Conservation (phyloP, 305 asterid genomes). For the Lippia alba region DNA sequence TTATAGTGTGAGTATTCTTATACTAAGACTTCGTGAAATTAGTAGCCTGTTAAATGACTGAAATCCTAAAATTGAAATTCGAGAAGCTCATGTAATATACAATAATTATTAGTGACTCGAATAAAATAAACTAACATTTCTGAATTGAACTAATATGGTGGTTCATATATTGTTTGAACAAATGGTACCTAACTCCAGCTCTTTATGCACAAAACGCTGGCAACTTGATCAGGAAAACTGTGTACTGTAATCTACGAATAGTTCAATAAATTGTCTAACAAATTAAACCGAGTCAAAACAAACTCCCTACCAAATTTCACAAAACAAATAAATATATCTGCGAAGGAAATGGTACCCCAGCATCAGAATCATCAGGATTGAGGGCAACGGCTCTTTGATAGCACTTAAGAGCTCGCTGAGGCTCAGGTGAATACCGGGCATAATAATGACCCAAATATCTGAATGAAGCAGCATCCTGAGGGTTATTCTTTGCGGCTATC, state of each 20-base stretch:
- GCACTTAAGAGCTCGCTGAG: constrained; percentile 91
- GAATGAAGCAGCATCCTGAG: constrained; percentile 78
- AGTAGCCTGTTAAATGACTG: constrained; percentile 18
- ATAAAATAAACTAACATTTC: constrained; percentile 8
- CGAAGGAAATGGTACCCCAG: constrained; percentile 63
- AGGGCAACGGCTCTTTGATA: constrained; percentile 87
- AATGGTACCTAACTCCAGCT: constrained; percentile 13
- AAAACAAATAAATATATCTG: neutral
- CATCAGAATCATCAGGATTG: constrained; percentile 80
- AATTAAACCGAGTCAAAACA: constrained; percentile 24
- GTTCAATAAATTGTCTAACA: neutral
- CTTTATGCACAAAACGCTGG: neutral
- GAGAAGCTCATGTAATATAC: constrained; percentile 13
- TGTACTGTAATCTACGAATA: constrained; percentile 8
- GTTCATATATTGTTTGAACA: constrained; percentile 1
- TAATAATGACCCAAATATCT: constrained; percentile 89
- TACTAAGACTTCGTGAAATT: constrained; percentile 5
- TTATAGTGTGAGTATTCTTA: neutral
- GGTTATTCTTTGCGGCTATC: constrained; percentile 75
- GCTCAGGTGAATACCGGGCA: constrained; percentile 53
- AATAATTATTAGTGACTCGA: neutral
- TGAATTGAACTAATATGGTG: neutral
- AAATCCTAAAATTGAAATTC: constrained; percentile 14
- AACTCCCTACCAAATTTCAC: constrained; percentile 10
- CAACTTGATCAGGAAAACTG: neutral